Evolutionary conservation across 2,329 filamentous ascomycete species (phyloP).

Genomic region (Beauveria sp.): DNA sequence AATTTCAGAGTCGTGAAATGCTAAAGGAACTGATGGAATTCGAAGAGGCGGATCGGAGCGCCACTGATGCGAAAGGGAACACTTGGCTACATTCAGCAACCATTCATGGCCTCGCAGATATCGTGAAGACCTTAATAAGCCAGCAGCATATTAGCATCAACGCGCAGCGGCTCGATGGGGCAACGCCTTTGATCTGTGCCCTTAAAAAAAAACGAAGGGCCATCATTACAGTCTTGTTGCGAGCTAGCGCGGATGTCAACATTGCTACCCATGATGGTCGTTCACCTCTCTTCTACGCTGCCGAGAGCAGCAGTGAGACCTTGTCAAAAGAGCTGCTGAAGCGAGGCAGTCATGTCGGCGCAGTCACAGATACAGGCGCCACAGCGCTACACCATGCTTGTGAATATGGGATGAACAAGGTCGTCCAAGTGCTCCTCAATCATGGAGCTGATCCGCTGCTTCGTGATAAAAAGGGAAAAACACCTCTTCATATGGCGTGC

Average conservation of each 20-base stretch:
- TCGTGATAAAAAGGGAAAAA: neutral
- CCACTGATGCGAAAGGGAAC: neutral
- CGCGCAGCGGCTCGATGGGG: neutral
- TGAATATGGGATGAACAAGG: neutral
- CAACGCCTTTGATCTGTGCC: neutral
- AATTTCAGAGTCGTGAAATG: neutral
- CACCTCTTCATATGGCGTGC: neutral
- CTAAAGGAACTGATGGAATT: neutral
- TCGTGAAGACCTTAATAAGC: neutral
- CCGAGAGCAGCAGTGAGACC: neutral
- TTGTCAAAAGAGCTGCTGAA: neutral
- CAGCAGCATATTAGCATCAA: neutral
- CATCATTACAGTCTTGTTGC: neutral
- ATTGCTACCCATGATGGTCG: neutral
- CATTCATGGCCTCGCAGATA: neutral
- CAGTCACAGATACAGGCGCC: neutral
- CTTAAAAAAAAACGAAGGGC: neutral
- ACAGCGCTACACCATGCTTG: neutral
- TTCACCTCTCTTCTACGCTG: neutral
- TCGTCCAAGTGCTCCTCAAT: neutral
- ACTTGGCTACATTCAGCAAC: constrained; percentile 3
- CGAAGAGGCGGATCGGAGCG: neutral
- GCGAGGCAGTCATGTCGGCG: neutral
- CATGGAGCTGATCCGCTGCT: neutral
- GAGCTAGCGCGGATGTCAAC: neutral